Percentiles rank a stretch among this genome's conserved stretches.
phyloP scores from a whole-genome alignment of 2,329 filamentous ascomycete species.

The Saccharata proteae region DNA sequence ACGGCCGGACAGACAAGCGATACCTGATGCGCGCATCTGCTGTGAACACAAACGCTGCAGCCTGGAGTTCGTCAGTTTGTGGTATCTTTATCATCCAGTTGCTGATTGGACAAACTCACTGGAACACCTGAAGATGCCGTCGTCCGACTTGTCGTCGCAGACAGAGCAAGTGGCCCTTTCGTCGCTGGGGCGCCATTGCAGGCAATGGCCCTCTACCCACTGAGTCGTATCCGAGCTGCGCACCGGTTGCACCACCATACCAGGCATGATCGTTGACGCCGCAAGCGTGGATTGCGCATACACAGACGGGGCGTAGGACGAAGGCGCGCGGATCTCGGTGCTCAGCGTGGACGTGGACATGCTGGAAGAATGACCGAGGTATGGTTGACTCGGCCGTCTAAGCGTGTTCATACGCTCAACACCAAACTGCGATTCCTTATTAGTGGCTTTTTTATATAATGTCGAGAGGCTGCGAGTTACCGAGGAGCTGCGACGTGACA shows the following conservation, averaged over 20 bases:
- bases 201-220: constrained; percentile 77
- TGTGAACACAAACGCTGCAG: constrained; percentile 46
- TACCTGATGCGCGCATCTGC: constrained; percentile 46
- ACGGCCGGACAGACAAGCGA: constrained; percentile 54
- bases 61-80: constrained; percentile 27
- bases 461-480: constrained; percentile 22
- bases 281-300: constrained; percentile 80
- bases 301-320: constrained; percentile 62
- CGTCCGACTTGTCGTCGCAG: constrained; percentile 62
- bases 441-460: too few species aligned
- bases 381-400: constrained; percentile 53
- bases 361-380: constrained; percentile 50
- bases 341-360: constrained; percentile 56
- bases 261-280: constrained; percentile 77
- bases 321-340: constrained; percentile 36
- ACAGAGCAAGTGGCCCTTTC: constrained; percentile 52
- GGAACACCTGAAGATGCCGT: constrained; percentile 63
- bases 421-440: constrained; percentile 45
- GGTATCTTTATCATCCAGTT: constrained; percentile 2
- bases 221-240: constrained; percentile 66
- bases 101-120: constrained; percentile 24
- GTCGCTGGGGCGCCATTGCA: constrained; percentile 53
- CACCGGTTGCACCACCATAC: constrained; percentile 68
- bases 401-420: constrained; percentile 58
- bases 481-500: constrained; percentile 81